Evolutionary conservation across 2,329 filamentous ascomycete species (phyloP), one percentile per base, ranked within the genome.

Genomic region (Sphaceloma murrayae): DNA sequence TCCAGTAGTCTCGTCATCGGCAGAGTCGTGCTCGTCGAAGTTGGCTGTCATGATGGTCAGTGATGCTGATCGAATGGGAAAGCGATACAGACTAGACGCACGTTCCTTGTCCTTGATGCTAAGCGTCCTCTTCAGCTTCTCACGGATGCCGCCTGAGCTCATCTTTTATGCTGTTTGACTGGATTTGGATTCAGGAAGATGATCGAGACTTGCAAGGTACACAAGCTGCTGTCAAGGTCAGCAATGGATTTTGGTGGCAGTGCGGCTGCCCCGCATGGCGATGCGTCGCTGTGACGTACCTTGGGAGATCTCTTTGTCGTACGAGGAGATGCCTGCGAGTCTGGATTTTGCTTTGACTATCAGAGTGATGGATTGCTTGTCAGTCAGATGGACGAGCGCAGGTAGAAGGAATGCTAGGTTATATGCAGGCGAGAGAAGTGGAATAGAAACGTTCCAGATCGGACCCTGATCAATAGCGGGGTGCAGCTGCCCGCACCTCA

Each of bases 1-100:
- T 32, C 59, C 58, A 31, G 56, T 55, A 13, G 60, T 60, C 51
- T 63, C 60, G 29, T 63, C 60, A 46, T 63, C 60, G 39, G 61
- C 46, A 9, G 62, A 59, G 13, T 59, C 54, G 42, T 53, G 51
- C 30, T 61, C 55, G 26, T 58, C 47, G 43, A 44, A 44, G 45
- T 49, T 45, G 47, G 45, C 49, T 51, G 22, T n/a, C n/a, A 10
- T 6, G 24, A 17, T 13, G 10, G 13, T 31, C 14, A 40, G 29
- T 16, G 18, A 16, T 22, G 22, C 18, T 16, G 14, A 10, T 14
- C n/a, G 29, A 31, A 14, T 31, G n/a, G 4, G 17, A 14, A 9
- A 13, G 17, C 16, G 17, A 34, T 34, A n/a, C 29, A 16, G 26
- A 38, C 14, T 16, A 34, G 6, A 19, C 51, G 34, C 54, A 61